Percentiles rank a stretch among this genome's conserved stretches.
These are phyloP conservation scores for Eucalyptus pauciflora DNA, from an alignment of 345 rosid species.

Conservation along the genomic window DNA sequence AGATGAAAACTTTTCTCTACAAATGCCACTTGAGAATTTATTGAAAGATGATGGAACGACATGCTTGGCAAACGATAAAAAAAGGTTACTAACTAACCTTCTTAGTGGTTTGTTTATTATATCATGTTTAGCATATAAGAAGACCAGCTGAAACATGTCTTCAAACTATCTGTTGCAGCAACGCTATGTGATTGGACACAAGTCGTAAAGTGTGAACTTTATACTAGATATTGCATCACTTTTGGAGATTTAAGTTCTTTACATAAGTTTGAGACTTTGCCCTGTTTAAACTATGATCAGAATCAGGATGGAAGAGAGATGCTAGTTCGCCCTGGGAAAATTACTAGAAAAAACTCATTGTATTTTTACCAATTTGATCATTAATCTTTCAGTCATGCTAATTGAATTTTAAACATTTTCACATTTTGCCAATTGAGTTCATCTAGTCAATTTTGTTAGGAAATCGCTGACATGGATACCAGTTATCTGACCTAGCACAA, in stretches of 20 bases:
- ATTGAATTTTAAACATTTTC: too few relatives aligned
- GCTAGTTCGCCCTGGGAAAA: not conserved
- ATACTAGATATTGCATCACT: not conserved
- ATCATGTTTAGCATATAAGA: not conserved
- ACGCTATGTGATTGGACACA: not conserved
- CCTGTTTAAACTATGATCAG: too few relatives aligned
- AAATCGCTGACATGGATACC: rapidly evolving
- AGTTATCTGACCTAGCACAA: too few relatives aligned
- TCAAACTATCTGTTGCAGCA: not conserved
- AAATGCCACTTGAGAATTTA: not conserved
- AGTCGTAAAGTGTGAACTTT: not conserved
- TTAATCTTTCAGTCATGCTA: too few relatives aligned
- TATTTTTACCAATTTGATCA: too few relatives aligned
- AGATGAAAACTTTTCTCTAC: not conserved
- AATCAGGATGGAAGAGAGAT: not conserved
- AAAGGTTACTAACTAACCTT: not conserved
- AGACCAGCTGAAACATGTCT: not conserved
- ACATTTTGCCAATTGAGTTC: too few relatives aligned
- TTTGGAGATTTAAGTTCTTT: not conserved
- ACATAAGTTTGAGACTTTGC: not conserved
- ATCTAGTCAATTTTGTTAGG: rapidly evolving
- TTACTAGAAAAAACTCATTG: too few relatives aligned
- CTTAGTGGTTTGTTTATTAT: not conserved
- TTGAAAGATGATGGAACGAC: not conserved
- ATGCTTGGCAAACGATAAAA: not conserved